Base-by-base conservation (phyloP, 306 rosid genomes). In the Rosa persica region DNA sequence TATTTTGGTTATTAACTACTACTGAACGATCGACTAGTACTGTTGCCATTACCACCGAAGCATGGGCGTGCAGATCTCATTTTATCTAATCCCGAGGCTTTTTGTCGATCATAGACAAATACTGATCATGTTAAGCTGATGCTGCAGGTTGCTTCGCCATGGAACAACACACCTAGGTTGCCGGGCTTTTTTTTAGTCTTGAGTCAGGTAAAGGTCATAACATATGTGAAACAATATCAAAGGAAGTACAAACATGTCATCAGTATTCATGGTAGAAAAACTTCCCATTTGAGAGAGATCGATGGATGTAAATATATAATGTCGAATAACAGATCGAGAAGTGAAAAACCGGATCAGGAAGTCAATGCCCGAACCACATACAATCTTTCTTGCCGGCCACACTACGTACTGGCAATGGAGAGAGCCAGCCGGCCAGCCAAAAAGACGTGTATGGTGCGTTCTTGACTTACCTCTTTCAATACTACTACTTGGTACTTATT, bases 321-420 rank as follows among this genome's bases (percentile, higher is more conserved):
- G 64, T 22, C 4, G 15, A 57, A 19, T 30, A 30, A 57, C 23
- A 22, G 22, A 57, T 30, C 8, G 5, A 8, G 1, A 55, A 57
- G 12, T 8, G 64, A 62, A 62, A 13, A 62, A 13, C 42, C 40
- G 67, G 67, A 25, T 62, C 10, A 30, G 67, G 40, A 62, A 62
- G 98, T 95, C 98, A 95, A 95, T 95, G 88, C 98, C 98, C 98
- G 98, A 95, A 95, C 98, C 98, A 91, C 90, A 76, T 47, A 47
- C 30, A 27, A n/a, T 54, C 39, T 52, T 73, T 81, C 76, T 20
- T 73, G 64, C 84, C 78, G 61, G 87, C 67, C 40, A 51, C 64
- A 73, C 58, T 70, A 57, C 57, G 61, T 58, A 76, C 72, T 73
- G 73, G 70, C 43, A 48, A 76, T 15, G 39, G 22, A 46, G 48